Conservation (phyloP, 257 asterid species). For the Nicotiana obtusifolia region DNA sequence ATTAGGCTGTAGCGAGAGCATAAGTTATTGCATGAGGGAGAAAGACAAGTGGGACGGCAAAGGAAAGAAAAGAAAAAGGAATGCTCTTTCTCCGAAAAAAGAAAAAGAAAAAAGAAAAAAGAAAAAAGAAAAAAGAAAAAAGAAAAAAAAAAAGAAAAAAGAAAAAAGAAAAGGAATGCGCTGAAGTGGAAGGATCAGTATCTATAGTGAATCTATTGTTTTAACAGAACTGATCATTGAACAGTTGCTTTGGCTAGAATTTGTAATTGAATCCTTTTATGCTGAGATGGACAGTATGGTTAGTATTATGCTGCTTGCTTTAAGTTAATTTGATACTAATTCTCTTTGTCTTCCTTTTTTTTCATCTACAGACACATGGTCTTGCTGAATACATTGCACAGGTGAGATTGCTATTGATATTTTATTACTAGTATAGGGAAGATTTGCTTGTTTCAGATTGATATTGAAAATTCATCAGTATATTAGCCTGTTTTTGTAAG, state of each 20-base stretch:
- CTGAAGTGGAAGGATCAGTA: neutral
- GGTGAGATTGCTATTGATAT: slow-evolving; percentile 38
- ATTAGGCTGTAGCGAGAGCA: neutral
- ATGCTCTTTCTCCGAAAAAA: neutral
- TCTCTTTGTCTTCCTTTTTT: slow-evolving; percentile 11
- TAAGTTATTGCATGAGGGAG: neutral
- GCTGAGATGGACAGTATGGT: neutral
- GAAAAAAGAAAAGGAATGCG: neutral
- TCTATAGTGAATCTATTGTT: neutral
- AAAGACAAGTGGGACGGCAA: neutral
- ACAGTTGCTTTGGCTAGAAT: neutral
- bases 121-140: too few relatives aligned
- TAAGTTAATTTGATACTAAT: slow-evolving; percentile 7
- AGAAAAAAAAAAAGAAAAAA: too few relatives aligned
- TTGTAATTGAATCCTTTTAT: neutral
- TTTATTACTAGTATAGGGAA: neutral
- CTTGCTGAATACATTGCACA: slow-evolving; percentile 94
- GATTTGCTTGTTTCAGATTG: neutral
- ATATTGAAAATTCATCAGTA: neutral
- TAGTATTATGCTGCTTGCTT: neutral
- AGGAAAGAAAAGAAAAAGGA: neutral
- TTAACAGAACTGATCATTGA: neutral
- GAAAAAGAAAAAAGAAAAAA: neutral
- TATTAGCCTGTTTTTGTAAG: neutral
- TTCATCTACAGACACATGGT: slow-evolving; percentile 69